Evolutionary conservation across 345 rosid species (phyloP).

Genomic region (Ricinus communis): DNA sequence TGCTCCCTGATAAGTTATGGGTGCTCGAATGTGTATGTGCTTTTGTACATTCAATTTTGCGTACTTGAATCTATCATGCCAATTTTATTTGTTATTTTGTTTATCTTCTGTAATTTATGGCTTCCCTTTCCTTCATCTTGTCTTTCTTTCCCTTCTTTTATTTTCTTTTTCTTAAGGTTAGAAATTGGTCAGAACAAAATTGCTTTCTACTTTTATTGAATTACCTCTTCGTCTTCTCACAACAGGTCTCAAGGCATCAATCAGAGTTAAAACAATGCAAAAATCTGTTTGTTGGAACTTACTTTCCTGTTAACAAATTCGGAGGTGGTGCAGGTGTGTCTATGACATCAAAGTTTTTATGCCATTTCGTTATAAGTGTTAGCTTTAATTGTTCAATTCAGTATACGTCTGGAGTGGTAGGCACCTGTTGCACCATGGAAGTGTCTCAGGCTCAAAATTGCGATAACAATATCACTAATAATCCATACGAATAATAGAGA

Average conservation of each 20-base stretch:
- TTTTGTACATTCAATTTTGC: background rate
- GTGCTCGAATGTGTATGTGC: too few species aligned
- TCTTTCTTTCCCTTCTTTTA: too few species aligned
- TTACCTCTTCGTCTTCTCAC: background rate
- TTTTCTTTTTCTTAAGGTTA: too few species aligned
- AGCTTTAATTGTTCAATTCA: background rate
- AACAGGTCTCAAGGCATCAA: constrained; percentile 57
- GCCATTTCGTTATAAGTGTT: background rate
- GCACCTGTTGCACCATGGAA: background rate
- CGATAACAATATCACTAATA: background rate
- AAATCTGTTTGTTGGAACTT: constrained; percentile 43
- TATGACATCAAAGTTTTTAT: background rate
- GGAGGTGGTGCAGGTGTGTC: constrained; percentile 47
- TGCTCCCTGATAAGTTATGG: background rate
- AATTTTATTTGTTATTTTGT: too few species aligned
- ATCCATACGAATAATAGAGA: background rate
- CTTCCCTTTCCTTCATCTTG: background rate
- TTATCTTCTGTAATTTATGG: too few species aligned
- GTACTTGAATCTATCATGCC: too few species aligned
- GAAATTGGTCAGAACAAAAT: too few species aligned
- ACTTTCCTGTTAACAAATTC: constrained; percentile 37
- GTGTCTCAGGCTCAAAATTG: background rate
- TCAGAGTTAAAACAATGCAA: constrained; percentile 43
- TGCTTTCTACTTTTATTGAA: background rate
- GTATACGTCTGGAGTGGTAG: background rate